phyloP scores from a whole-genome alignment of 495 filamentous ascomycete genomes.

The Aspergillus saccharolyticus region DNA sequence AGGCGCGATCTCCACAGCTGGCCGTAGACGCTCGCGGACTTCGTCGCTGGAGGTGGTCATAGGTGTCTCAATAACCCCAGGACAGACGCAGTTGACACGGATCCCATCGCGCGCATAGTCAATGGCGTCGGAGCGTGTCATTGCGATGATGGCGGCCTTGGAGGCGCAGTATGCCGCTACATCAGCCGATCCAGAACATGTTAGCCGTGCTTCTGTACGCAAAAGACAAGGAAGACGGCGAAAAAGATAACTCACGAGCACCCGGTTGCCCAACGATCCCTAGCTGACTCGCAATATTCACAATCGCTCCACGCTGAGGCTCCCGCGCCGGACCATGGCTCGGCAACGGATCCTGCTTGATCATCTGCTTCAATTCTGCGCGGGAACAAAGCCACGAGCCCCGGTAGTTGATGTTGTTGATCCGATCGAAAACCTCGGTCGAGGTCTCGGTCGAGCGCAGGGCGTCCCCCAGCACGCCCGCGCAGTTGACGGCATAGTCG shows the following conservation, averaged over 20 bases:
- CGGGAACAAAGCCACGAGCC: slow-evolving; percentile 48
- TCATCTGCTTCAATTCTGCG: slow-evolving; percentile 44
- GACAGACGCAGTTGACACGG: slow-evolving; percentile 51
- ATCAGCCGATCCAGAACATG: too few relatives aligned
- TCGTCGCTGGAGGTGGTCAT: slow-evolving; percentile 38
- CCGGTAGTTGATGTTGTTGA: slow-evolving; percentile 49
- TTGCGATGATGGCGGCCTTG: slow-evolving; percentile 42
- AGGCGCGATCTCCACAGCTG: slow-evolving; percentile 43
- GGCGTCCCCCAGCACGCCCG: slow-evolving; percentile 40
- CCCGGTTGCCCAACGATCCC: slow-evolving; percentile 45
- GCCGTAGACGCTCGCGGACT: slow-evolving; percentile 26
- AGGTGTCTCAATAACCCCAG: slow-evolving; percentile 48
- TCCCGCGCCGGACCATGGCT: slow-evolving; percentile 32
- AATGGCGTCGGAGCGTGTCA: slow-evolving; percentile 47
- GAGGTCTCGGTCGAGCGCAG: slow-evolving; percentile 33
- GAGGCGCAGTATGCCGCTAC: slow-evolving; percentile 44
- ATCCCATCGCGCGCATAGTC: slow-evolving; percentile 47
- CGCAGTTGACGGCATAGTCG: slow-evolving; percentile 50
- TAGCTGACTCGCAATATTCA: slow-evolving; percentile 53
- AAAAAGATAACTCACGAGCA: slow-evolving; percentile 35
- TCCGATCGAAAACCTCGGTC: slow-evolving; percentile 40
- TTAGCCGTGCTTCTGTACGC: too few relatives aligned
- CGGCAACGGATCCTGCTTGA: slow-evolving; percentile 40
- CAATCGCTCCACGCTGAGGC: slow-evolving; percentile 39
- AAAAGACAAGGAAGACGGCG: too few relatives aligned